These are phyloP conservation scores for Termitomyces sp. DNA, from an alignment of 768 basidiomycete genomes.

Conservation along the genomic window DNA sequence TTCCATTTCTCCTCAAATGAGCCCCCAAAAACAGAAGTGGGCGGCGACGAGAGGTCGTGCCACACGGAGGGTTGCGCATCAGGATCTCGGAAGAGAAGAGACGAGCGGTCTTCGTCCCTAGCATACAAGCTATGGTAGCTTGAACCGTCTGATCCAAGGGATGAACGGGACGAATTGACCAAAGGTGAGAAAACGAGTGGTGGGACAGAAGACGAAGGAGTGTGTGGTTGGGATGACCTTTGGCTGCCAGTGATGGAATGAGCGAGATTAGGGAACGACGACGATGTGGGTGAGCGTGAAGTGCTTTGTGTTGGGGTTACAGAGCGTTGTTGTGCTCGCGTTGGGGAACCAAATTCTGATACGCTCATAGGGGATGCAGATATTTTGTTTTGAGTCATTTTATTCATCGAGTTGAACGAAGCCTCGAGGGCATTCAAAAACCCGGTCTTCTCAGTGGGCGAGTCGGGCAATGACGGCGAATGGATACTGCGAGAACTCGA, in stretches of 20 bases:
- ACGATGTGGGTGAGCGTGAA: conserved; percentile 48
- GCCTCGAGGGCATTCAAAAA: conserved; percentile 24
- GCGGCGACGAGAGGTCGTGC: conserved; percentile 54
- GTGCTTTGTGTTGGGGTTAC: conserved; percentile 60
- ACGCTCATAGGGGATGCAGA: conserved; percentile 7
- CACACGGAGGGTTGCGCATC: conserved; percentile 49
- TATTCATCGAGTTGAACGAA: conserved; percentile 15
- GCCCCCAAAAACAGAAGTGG: conserved; percentile 41
- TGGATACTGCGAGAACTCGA: conserved; percentile 42
- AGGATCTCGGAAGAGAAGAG: conserved; percentile 48
- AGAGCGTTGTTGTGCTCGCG: conserved; percentile 39
- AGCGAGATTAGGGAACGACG: conserved; percentile 40
- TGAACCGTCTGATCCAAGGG: conserved; percentile 74
- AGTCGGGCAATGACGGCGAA: conserved; percentile 55
- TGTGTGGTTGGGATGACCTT: conserved; percentile 52
- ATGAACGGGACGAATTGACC: conserved; percentile 72
- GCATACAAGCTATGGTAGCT: conserved; percentile 82
- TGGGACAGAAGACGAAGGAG: conserved; percentile 43
- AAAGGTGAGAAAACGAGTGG: conserved; percentile 65
- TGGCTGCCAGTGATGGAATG: conserved; percentile 29
- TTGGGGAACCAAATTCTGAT: conserved; percentile 40
- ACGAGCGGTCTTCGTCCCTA: conserved; percentile 45
- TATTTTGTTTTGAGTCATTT: conserved; percentile 30
- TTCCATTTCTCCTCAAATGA: conserved; percentile 51
- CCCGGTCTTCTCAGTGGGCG: conserved; percentile 40